These are phyloP conservation scores for Aspergillus steynii DNA, from an alignment of 495 filamentous ascomycete species.

Conservation along the genomic window DNA sequence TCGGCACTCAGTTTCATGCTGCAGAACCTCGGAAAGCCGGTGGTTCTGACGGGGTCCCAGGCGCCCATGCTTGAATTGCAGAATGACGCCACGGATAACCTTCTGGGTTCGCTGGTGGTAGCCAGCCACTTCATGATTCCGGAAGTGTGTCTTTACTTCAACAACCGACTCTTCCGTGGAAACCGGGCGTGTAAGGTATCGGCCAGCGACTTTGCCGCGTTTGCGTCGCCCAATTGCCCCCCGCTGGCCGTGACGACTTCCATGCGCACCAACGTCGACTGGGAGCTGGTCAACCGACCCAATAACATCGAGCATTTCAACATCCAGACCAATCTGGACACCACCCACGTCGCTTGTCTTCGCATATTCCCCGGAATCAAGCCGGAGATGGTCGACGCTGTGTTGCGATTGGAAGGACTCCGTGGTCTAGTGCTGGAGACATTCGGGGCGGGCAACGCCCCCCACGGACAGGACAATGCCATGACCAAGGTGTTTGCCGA, in stretches of 20 bases:
- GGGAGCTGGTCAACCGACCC: slow-evolving; percentile 77
- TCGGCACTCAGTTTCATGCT: slow-evolving; percentile 96
- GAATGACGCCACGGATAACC: slow-evolving; percentile 94
- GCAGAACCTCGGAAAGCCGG: slow-evolving; percentile 85
- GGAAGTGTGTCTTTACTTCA: slow-evolving; percentile 95
- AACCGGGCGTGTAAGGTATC: slow-evolving; percentile 90
- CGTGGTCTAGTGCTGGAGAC: slow-evolving; percentile 89
- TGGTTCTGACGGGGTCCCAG: slow-evolving; percentile 89
- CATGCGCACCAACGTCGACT: slow-evolving; percentile 79
- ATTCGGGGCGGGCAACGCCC: slow-evolving; percentile 93
- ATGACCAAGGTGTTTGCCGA: slow-evolving; percentile 77
- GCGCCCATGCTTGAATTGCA: slow-evolving; percentile 90
- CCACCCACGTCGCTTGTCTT: slow-evolving; percentile 86
- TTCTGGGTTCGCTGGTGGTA: slow-evolving; percentile 88
- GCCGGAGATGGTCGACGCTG: slow-evolving; percentile 90
- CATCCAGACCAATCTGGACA: slow-evolving; percentile 78
- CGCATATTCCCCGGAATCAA: slow-evolving; percentile 95
- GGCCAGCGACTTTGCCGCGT: slow-evolving; percentile 82
- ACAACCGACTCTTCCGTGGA: slow-evolving; percentile 87
- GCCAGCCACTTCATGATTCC: slow-evolving; percentile 96
- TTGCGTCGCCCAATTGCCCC: slow-evolving; percentile 79
- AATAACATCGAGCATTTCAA: slow-evolving; percentile 70
- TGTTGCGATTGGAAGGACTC: slow-evolving; percentile 74
- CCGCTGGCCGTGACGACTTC: slow-evolving; percentile 80
- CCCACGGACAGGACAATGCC: slow-evolving; percentile 77